These are phyloP conservation scores for Lactifluus rugatus DNA, from an alignment of 768 basidiomycete species.

Conservation along the genomic window DNA sequence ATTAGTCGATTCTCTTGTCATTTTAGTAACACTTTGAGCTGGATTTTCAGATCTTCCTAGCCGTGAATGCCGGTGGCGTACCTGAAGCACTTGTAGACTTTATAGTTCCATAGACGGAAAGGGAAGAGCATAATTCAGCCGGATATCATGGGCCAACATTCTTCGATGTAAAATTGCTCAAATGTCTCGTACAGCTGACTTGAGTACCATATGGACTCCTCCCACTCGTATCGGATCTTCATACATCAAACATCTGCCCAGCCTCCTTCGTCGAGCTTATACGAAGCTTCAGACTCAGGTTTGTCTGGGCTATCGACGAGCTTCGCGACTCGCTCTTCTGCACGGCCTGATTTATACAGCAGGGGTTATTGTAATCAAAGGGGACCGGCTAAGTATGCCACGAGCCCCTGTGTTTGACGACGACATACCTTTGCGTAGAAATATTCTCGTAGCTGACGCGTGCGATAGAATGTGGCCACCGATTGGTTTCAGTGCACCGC, in stretches of 20 bases:
- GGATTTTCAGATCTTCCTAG: neutral
- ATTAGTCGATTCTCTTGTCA: neutral
- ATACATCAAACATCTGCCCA: constrained; percentile 67
- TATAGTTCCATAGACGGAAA: neutral
- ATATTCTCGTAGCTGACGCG: constrained; percentile 81
- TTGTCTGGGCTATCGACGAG: constrained; percentile 83
- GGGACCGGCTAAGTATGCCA: neutral
- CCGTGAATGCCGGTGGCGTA: neutral
- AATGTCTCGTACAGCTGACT: neutral
- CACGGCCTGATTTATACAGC: constrained; percentile 50
- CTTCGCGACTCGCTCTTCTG: constrained; percentile 85
- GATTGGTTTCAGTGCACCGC: constrained; percentile 85
- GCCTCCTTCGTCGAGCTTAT: constrained; percentile 85
- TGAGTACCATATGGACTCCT: neutral
- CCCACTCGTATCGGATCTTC: neutral
- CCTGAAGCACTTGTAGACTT: neutral
- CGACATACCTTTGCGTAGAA: constrained; percentile 68
- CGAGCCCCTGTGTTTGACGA: neutral
- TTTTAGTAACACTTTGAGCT: neutral
- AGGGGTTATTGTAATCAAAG: neutral
- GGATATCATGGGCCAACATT: neutral
- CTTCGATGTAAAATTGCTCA: neutral
- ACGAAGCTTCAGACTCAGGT: constrained; percentile 85
- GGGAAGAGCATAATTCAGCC: neutral
- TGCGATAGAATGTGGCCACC: constrained; percentile 83